Evolutionary conservation across 139 green algal species (phyloP), one percentile per base, ranked within the genome.

Genomic region (Tetratostichococcus sp.): DNA sequence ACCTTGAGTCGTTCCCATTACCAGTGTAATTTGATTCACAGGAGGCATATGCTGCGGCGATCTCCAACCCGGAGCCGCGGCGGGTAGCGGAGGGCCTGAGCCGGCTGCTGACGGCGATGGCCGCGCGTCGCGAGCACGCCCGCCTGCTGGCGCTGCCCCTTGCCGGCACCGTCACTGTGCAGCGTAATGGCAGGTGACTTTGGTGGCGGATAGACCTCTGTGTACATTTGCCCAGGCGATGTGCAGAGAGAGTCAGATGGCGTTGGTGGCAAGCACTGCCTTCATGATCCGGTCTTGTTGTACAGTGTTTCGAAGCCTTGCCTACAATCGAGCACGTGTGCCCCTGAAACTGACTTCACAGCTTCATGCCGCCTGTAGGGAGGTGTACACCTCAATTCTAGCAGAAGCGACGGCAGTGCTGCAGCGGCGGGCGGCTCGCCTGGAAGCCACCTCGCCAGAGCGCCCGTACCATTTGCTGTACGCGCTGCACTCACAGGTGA

Each of bases 1-100:
- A n/a, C n/a, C n/a, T n/a, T n/a, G n/a, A n/a, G n/a, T n/a, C n/a
- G n/a, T n/a, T n/a, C n/a, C n/a, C n/a, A n/a, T n/a, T n/a, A 16
- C 25, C 23, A 66, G 23, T 30, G 23, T 66, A 8, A 66, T 8
- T 66, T 66, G 58, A 66, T 16, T 2, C 66, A 58, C 79, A 80
- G 79, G 79, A 79, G 72, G 82, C 82, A 17, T 87, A 87, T 31
- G 76, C 75, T 8, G 83, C 80, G 19, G 25, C 79, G 43, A 57
- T 86, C 28, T 77, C 67, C 3, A 79, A 71, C 31, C 30, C 73
- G 30, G 73, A 76, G 28, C 26, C 76, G 2, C 72, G 85, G 73
- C 59, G 77, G 21, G 62, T 79, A 62, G 35, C 83, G 70, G 83
- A 87, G 35, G 80, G 76, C 69, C 57, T 87, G 39, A 73, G 75